Evolutionary conservation across 257 asterid species (phyloP), one percentile per base, ranked within the genome.

Genomic region (Fraxinus pennsylvanica): DNA sequence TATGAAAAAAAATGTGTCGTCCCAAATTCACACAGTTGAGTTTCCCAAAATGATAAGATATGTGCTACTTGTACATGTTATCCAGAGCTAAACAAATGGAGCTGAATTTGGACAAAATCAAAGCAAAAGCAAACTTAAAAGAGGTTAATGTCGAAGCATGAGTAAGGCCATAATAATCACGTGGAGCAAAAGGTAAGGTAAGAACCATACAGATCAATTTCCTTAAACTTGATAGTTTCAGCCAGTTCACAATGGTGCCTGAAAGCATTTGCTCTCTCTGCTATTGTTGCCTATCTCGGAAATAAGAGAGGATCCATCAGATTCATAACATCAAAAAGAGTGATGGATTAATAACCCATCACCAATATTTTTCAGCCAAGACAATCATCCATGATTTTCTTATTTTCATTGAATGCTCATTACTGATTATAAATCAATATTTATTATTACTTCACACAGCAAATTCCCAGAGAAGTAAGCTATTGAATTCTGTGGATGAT

Each of bases 191-290:
- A 74, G 32, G 71, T 50, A n/a, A 71, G 68, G 19, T 71, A 63
- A 83, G 81, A 78, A 77, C 75, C 96, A 82, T 88, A 96, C 99
- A 96, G 85, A 81, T 93, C 99, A 73, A 96, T 96, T 90, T 96
- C 99, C 96, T 93, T 96, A 66, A 96, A 93, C 87, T 96, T 93
- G 80, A 93, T 89, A 73, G 98, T 89, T 79, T 96, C 98, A 7
- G 93, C 90, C 83, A 96, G 85, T 82, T 96, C 98, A 68, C 89
- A 90, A 52, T 92, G 96, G 71, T 96, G 94, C 88, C 84, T 89
- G 89, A 90, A 96, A n/a, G 97, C 98, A 85, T 80, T 89, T 70
- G 96, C 92, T 84, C 99, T 93, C 82, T 93, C 99, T 21, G 80
- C 90, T 47, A 96, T 85, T 29, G 99, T 96, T 69, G 91, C 96